phyloP scores from a whole-genome alignment of 2,329 filamentous ascomycete genomes.

The Cercospora beticola region DNA sequence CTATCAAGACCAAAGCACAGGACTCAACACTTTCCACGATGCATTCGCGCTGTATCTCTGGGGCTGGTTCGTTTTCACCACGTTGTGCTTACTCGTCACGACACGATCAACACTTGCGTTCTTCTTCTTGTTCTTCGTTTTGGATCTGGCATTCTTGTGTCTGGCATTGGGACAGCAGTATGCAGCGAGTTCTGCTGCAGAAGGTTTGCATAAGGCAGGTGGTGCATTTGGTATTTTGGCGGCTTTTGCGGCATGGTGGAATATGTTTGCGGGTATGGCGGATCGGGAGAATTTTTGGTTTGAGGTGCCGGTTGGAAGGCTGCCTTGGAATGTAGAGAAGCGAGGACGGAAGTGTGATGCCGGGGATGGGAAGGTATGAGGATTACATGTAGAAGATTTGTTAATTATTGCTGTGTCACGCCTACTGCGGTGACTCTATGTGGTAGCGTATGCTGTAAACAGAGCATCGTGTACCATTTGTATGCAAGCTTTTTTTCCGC shows the following conservation, averaged over 20 bases:
- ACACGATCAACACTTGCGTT: slow-evolving; percentile 75
- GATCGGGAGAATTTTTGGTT: slow-evolving; percentile 51
- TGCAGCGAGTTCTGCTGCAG: slow-evolving; percentile 33
- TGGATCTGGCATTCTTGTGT: slow-evolving; percentile 70
- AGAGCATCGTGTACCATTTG: background rate
- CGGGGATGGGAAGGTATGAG: background rate
- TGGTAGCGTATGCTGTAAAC: background rate
- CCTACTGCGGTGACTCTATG: background rate
- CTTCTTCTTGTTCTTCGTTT: slow-evolving; percentile 74
- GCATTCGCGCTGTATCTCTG: slow-evolving; percentile 73
- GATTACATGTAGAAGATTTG: no score
- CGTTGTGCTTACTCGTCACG: slow-evolving; percentile 70
- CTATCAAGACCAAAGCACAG: slow-evolving; percentile 39
- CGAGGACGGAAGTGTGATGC: background rate
- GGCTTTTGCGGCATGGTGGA: slow-evolving; percentile 84
- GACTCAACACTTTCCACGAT: slow-evolving; percentile 51
- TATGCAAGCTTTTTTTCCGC: background rate
- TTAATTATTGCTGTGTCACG: background rate
- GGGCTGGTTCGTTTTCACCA: slow-evolving; percentile 85
- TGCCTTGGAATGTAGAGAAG: slow-evolving; percentile 37
- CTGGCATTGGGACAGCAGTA: slow-evolving; percentile 50
- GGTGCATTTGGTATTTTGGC: slow-evolving; percentile 78
- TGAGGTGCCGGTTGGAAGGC: slow-evolving; percentile 36
- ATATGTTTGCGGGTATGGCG: slow-evolving; percentile 65
- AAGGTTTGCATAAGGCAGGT: slow-evolving; percentile 60